Evolutionary conservation across 148 eudicot species (phyloP).

Genomic region (Beta vulgaris): DNA sequence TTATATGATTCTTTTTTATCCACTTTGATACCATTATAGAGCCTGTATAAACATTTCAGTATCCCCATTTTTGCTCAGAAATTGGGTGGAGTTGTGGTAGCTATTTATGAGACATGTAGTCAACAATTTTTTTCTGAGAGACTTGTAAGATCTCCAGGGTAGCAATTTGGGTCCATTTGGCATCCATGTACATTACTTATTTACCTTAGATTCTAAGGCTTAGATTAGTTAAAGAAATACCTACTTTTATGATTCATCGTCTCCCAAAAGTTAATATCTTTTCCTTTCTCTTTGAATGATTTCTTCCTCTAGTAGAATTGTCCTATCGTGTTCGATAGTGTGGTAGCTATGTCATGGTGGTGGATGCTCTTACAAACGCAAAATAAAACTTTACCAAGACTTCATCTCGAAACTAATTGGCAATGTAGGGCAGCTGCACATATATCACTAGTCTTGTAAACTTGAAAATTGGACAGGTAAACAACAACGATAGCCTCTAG

Average conservation of each 20-base stretch:
- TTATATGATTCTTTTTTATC: conserved; percentile 13
- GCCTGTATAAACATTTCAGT: conserved; percentile 19
- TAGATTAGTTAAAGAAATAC: conserved; percentile 11
- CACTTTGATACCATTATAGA: conserved; percentile 16
- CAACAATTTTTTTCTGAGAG: not conserved
- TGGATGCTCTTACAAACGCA: too few relatives aligned
- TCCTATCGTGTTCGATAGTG: too few relatives aligned
- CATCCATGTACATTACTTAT: conserved; percentile 24
- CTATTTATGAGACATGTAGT: conserved; percentile 21
- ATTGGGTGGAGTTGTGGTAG: conserved; percentile 15
- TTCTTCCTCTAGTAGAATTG: too few relatives aligned
- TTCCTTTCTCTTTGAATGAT: too few relatives aligned
- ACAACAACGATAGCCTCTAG: too few relatives aligned
- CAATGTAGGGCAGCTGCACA: too few relatives aligned
- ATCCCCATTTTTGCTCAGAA: not conserved
- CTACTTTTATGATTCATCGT: not conserved
- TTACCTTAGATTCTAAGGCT: too few relatives aligned
- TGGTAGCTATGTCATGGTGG: too few relatives aligned
- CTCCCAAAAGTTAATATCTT: not conserved
- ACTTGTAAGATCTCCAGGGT: conserved; percentile 16
- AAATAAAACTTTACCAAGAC: too few relatives aligned
- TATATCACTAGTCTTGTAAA: too few relatives aligned
- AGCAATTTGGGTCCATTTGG: conserved; percentile 15
- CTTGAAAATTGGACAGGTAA: too few relatives aligned
- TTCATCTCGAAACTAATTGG: too few relatives aligned